These are phyloP conservation scores for Maudiozyma barnettii DNA, from an alignment of 805 yeast genomes.

Conservation along the genomic window DNA sequence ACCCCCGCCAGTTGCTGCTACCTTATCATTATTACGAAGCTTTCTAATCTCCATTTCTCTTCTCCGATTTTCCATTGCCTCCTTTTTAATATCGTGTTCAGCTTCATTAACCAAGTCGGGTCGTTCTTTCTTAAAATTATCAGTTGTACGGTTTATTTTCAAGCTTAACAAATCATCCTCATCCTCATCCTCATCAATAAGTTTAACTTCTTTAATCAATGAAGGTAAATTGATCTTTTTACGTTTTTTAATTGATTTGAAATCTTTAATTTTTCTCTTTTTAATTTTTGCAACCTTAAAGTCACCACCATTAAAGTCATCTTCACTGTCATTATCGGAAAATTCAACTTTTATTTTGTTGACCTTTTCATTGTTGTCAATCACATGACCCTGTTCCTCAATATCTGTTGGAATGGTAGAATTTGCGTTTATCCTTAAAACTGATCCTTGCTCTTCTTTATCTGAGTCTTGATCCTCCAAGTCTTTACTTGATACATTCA, in stretches of 20 bases:
- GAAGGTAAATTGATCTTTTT: conserved; percentile 18
- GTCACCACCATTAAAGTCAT: conserved; percentile 26
- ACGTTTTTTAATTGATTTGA: conserved; percentile 14
- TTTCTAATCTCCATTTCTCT: conserved; percentile 12
- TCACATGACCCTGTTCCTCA: background rate
- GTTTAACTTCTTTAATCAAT: conserved; percentile 29
- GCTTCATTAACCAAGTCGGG: conserved; percentile 18
- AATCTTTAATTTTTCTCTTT: conserved; percentile 32
- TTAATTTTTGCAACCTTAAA: conserved; percentile 32
- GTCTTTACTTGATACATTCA: conserved; percentile 17
- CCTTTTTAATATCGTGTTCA: conserved; percentile 32
- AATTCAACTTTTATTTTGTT: conserved; percentile 22
- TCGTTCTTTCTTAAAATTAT: background rate
- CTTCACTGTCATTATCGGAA: conserved; percentile 10
- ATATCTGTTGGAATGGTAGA: background rate
- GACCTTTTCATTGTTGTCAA: background rate
- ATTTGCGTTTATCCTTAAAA: conserved; percentile 15
- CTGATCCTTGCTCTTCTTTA: conserved; percentile 13
- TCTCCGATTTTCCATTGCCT: conserved; percentile 16
- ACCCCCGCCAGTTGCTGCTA: background rate
- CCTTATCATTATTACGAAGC: conserved; percentile 12
- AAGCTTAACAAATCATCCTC: background rate
- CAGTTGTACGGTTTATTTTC: conserved; percentile 10
- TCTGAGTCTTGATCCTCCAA: conserved; percentile 11
- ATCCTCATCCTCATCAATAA: conserved; percentile 23